Evolutionary conservation across 306 rosid species (phyloP).

Genomic region (Datisca glomerata): DNA sequence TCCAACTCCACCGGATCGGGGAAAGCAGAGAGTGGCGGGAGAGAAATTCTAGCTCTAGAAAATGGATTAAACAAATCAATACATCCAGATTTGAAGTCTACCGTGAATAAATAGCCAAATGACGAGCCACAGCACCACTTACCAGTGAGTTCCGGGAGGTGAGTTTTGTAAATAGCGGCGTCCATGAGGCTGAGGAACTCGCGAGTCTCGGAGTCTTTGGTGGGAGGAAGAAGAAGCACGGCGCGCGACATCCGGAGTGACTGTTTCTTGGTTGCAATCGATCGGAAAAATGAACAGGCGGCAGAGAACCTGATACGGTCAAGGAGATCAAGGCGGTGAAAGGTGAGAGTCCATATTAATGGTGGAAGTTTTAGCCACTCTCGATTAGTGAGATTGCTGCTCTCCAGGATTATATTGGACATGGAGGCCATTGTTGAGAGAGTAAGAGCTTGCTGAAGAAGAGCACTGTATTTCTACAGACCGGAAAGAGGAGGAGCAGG

Average conservation of each 20-base stretch:
- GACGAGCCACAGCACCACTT: not conserved
- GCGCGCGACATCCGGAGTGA: not conserved
- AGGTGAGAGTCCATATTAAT: not conserved
- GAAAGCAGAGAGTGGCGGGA: not conserved
- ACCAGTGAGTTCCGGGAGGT: not conserved
- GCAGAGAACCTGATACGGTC: not conserved
- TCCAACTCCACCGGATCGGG: not conserved
- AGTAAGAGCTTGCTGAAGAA: too few relatives aligned
- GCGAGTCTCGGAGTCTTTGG: not conserved
- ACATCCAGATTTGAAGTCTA: not conserved
- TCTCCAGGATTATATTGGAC: not conserved
- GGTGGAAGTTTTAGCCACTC: not conserved
- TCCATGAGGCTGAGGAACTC: not conserved
- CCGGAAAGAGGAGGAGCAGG: too few relatives aligned
- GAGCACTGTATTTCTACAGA: too few relatives aligned
- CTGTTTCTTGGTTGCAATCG: not conserved
- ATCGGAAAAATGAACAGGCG: not conserved
- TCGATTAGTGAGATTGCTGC: not conserved
- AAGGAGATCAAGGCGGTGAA: not conserved
- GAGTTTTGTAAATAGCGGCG: not conserved
- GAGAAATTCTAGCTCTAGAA: not conserved
- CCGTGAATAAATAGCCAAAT: constrained; percentile 2
- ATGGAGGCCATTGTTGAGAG: not conserved
- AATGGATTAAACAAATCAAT: not conserved
- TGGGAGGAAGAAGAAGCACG: constrained; percentile 5